phyloP scores from a whole-genome alignment of 768 basidiomycete genomes.

The Termitomyces sp. region DNA sequence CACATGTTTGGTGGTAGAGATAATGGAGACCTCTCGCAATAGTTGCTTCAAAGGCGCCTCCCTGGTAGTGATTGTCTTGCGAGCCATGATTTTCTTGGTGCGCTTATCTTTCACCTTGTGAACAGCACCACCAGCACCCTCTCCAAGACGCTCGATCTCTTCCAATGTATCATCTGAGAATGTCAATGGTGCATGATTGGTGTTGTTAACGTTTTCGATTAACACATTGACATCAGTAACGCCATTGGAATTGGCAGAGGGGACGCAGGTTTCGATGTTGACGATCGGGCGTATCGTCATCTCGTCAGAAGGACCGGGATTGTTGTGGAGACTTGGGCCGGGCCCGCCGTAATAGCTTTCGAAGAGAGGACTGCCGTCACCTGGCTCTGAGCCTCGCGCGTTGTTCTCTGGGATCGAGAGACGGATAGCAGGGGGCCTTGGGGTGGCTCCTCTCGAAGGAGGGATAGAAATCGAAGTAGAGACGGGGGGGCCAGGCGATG shows the following conservation, averaged over 20 bases:
- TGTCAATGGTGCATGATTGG: conserved; percentile 31
- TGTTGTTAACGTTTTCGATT: conserved; percentile 33
- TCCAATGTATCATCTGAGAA: conserved; percentile 76
- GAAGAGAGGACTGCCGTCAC: conserved; percentile 27
- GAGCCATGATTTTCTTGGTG: conserved; percentile 79
- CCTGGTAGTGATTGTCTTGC: conserved; percentile 90
- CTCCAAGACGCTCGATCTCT: conserved; percentile 76
- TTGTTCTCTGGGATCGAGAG: conserved; percentile 25
- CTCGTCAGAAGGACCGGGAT: conserved; percentile 30
- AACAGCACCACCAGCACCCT: conserved; percentile 95
- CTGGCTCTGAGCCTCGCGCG: conserved; percentile 17
- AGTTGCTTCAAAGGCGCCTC: conserved; percentile 92
- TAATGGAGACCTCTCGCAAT: conserved; percentile 87
- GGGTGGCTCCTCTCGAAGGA: conserved; percentile 22
- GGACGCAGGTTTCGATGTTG: conserved; percentile 22
- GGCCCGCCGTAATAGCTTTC: conserved; percentile 44
- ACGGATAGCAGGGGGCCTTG: conserved; percentile 26
- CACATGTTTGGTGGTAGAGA: conserved; percentile 74
- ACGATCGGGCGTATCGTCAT: conserved; percentile 40
- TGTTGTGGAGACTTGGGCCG: conserved; percentile 17
- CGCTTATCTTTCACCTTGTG: conserved; percentile 88
- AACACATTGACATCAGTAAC: conserved; percentile 35
- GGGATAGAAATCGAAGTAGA: conserved; percentile 25
- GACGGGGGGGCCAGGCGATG: conserved; percentile 27
- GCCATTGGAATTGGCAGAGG: conserved; percentile 24